Evolutionary conservation across 345 rosid species (phyloP).

Genomic region (Streptanthus diversifolius): DNA sequence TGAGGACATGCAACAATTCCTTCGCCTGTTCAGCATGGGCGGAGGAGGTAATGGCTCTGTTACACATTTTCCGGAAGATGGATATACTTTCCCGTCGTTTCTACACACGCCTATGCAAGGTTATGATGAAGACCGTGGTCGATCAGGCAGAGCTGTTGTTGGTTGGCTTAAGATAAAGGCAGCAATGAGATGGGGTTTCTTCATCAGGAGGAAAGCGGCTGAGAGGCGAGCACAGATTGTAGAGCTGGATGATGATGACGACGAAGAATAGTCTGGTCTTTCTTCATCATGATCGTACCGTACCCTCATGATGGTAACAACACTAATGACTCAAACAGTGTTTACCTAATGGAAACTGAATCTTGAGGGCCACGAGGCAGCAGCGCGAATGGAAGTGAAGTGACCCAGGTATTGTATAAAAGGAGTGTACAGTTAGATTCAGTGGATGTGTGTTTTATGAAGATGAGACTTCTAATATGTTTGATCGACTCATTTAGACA

Average conservation of each 20-base stretch:
- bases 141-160: slow-evolving; percentile 85
- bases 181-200: slow-evolving; percentile 99
- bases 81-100: slow-evolving; percentile 50
- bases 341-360: slow-evolving; percentile 11
- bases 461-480: slow-evolving; percentile 10
- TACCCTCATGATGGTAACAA: slow-evolving; percentile 8
- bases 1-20: slow-evolving; percentile 94
- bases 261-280: slow-evolving; percentile 28
- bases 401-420: slow-evolving; percentile 9
- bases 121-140: slow-evolving; percentile 67
- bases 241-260: slow-evolving; percentile 70
- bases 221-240: slow-evolving; percentile 92
- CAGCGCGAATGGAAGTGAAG: not conserved
- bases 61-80: slow-evolving; percentile 62
- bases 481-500: slow-evolving; percentile 4
- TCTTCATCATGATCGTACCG: not conserved
- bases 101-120: slow-evolving; percentile 69
- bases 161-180: slow-evolving; percentile 99
- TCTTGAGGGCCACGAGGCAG: not conserved
- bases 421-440: slow-evolving; percentile 18
- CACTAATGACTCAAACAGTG: slow-evolving; percentile 3
- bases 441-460: slow-evolving; percentile 15
- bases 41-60: slow-evolving; percentile 47
- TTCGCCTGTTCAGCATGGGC: slow-evolving; percentile 82
- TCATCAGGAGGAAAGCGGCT: slow-evolving; percentile 91